These are phyloP conservation scores for Taphrina pruni DNA, from an alignment of 1,139 yeast species.

Conservation along the genomic window DNA sequence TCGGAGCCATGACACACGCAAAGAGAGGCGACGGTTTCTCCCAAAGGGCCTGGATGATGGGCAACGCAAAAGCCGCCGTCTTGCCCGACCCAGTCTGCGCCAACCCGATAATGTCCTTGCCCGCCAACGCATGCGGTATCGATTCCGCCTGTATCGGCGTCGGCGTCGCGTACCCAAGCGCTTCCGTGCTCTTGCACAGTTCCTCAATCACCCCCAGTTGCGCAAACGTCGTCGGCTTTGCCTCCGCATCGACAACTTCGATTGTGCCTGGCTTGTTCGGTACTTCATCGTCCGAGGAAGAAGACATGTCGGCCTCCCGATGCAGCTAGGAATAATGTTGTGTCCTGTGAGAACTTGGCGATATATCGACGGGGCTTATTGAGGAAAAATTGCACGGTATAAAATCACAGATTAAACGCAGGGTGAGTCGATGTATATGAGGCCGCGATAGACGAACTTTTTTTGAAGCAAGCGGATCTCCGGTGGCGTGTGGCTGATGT, in stretches of 20 bases:
- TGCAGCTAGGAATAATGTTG: too few species aligned
- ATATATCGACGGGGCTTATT: too few species aligned
- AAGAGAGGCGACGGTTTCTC: conserved; percentile 85
- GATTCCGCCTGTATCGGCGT: conserved; percentile 93
- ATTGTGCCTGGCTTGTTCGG: conserved; percentile 15
- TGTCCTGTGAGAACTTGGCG: too few species aligned
- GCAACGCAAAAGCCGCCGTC: conserved; percentile 94
- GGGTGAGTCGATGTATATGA: too few species aligned
- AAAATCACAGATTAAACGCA: too few species aligned
- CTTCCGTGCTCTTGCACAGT: conserved; percentile 71
- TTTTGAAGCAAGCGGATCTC: background rate
- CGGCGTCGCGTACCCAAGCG: conserved; percentile 82
- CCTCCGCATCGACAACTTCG: conserved; percentile 34
- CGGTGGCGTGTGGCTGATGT: conserved; percentile 18
- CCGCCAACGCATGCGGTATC: conserved; percentile 88
- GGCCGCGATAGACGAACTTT: background rate
- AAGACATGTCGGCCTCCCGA: conserved; percentile 4
- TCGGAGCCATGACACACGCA: conserved; percentile 91
- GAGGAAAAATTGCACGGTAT: too few species aligned
- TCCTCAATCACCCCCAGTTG: conserved; percentile 71
- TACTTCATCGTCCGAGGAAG: conserved; percentile 25
- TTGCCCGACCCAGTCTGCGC: conserved; percentile 99
- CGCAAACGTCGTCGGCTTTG: conserved; percentile 29
- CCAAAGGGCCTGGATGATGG: conserved; percentile 89
- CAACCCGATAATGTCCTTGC: conserved; percentile 97